Evolutionary conservation across 306 rosid genomes (phyloP).

Genomic region (Purshia tridentata): DNA sequence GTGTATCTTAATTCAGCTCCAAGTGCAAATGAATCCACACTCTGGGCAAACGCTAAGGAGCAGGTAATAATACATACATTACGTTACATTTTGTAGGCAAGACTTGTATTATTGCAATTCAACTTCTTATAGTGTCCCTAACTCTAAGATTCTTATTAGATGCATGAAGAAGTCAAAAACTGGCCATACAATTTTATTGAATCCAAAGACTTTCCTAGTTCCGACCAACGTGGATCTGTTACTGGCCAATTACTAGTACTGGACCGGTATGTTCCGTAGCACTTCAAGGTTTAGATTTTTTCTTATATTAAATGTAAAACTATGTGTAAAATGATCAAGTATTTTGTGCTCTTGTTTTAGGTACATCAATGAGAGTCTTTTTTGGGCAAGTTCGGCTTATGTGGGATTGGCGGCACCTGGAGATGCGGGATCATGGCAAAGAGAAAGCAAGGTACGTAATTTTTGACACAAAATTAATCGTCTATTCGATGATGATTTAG

Average conservation of each 20-base stretch:
- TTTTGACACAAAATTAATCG: background rate
- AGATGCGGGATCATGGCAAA: constrained; percentile 73
- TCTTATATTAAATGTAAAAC: too few relatives aligned
- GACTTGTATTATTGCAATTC: background rate
- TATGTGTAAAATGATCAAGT: too few relatives aligned
- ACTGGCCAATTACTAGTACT: constrained; percentile 44
- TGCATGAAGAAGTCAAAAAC: constrained; percentile 39
- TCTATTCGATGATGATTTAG: too few relatives aligned
- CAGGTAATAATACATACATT: constrained; percentile 36
- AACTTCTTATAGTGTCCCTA: background rate
- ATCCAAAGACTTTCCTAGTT: constrained; percentile 48
- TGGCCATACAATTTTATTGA: constrained; percentile 78
- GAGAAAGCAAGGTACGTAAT: constrained; percentile 58
- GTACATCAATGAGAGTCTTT: constrained; percentile 10
- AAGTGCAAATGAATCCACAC: background rate
- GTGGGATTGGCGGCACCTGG: constrained; percentile 77
- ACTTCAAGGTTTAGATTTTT: background rate
- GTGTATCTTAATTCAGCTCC: constrained; percentile 60
- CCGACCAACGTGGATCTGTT: constrained; percentile 56
- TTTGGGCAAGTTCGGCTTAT: constrained; percentile 44
- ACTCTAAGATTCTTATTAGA: constrained; percentile 27
- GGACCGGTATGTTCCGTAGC: constrained; percentile 45
- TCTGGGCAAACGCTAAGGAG: constrained; percentile 65
- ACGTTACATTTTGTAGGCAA: too few relatives aligned
- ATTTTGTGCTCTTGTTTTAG: constrained; percentile 1